Evolutionary conservation across 257 asterid species (phyloP).

Genomic region (Anisodus acutangulus): DNA sequence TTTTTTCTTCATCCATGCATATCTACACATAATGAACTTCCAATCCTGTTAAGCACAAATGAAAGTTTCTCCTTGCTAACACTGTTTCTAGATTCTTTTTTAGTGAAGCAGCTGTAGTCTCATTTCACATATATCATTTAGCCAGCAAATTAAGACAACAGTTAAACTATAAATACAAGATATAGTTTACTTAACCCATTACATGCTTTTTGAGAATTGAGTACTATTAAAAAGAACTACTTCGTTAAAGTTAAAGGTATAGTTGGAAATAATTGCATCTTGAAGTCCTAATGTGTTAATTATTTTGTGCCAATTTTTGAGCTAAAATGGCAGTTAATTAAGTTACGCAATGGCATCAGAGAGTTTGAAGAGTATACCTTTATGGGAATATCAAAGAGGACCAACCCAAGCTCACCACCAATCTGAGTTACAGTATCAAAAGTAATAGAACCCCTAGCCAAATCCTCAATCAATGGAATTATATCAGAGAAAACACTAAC

Average conservation of each 20-base stretch:
- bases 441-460: constrained; percentile 63
- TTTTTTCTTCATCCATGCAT: background rate
- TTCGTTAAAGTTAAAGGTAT: too few relatives aligned
- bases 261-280: too few relatives aligned
- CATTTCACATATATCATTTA: background rate
- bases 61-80: background rate
- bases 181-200: too few relatives aligned
- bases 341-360: background rate
- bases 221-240: too few relatives aligned
- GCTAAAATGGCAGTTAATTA: background rate
- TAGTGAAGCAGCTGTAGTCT: background rate
- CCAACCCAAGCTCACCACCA: constrained; percentile 61
- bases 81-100: background rate
- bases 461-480: constrained; percentile 65
- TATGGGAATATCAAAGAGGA: constrained; percentile 62
- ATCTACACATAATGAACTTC: background rate
- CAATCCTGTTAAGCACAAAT: background rate
- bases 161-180: too few relatives aligned
- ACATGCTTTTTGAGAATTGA: too few relatives aligned
- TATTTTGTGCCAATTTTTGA: too few relatives aligned
- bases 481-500: constrained; percentile 68
- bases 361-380: constrained; percentile 48
- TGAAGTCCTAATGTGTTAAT: too few relatives aligned
- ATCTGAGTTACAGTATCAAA: constrained; percentile 72
- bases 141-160: background rate